Base-by-base conservation (phyloP, 306 rosid genomes). In the Prunus armeniaca region DNA sequence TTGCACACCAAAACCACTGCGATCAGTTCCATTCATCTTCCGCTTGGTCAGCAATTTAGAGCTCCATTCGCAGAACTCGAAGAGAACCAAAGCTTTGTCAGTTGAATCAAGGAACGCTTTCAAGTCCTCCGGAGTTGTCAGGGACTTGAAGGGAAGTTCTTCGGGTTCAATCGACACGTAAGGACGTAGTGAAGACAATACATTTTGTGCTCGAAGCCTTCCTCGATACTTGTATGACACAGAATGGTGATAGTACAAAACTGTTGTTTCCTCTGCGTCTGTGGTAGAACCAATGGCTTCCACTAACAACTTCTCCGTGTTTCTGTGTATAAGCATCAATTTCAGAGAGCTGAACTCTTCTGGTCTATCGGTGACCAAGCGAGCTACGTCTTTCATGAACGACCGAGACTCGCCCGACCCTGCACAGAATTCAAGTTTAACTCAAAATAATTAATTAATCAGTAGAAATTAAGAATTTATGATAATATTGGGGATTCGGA, bases 361-460 rank as follows among this genome's bases (percentile, higher is more conserved):
- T 15, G 47, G 78, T 4, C 72, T 69, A 34, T 76, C 74, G 14
- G 82, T 62, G 34, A 89, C 76, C 56, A 54, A 17, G 28, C 27
- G 77, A 17, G 88, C 75, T 11, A 90, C 65, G 41, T 90, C 84
- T 76, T 79, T 92, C 92, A 80, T 95, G 3, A 95, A 91, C 12
- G 93, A 87, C 34, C 96, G 97, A 73, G 89, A 84, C 76, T 95
- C 97, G 5, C 98, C 98, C 6, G 86, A 92, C 97, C 98, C 98
- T 94, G 84, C 32, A 11, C 46, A 19, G 24, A 17, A 79, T 77
- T 76, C 75, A 84, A 87, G 70, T 52, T 51, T 65, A 76, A 76
- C 62, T 69, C 64, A 71, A 78, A 76, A 20, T 24, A 65, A 65
- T 45, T 61, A 68, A 57, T 57, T 57, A 58, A 24, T 58, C 15